These are phyloP conservation scores for Pelargonium australe DNA, from an alignment of 441 rosid genomes.

Conservation along the genomic window DNA sequence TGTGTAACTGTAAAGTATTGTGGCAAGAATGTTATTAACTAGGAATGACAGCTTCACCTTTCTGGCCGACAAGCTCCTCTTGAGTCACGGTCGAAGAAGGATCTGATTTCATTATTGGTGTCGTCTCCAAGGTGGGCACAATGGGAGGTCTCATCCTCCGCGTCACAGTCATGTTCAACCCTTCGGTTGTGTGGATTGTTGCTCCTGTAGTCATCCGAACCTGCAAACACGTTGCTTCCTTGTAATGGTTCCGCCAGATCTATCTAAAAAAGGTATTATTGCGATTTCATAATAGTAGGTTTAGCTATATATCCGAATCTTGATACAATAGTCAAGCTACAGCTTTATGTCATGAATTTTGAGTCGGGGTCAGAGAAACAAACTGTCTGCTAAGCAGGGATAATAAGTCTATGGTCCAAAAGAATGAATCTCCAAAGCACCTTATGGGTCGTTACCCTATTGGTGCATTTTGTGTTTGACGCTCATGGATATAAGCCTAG, in stretches of 20 bases:
- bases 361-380: no score
- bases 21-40: neutral
- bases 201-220: constrained; percentile 98
- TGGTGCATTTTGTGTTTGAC: no score
- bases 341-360: no score
- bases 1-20: neutral
- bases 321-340: no score
- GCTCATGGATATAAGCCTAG: no score
- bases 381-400: no score
- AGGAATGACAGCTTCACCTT: constrained; percentile 50
- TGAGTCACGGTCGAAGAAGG: constrained; percentile 17
- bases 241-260: neutral
- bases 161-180: constrained; percentile 65
- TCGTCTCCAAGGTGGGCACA: constrained; percentile 35
- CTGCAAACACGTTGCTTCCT: constrained; percentile 32
- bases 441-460: no score
- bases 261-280: neutral
- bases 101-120: constrained; percentile 30
- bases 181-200: constrained; percentile 92
- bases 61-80: constrained; percentile 33
- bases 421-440: no score
- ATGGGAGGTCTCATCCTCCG: constrained; percentile 49
- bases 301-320: neutral
- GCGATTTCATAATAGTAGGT: neutral
- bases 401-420: no score